A percentile compares a stretch with the other conserved stretches of the same genome.
phyloP scores from a whole-genome alignment of 192 early-diverging fungal genomes.

The Coemansia sp. region DNA sequence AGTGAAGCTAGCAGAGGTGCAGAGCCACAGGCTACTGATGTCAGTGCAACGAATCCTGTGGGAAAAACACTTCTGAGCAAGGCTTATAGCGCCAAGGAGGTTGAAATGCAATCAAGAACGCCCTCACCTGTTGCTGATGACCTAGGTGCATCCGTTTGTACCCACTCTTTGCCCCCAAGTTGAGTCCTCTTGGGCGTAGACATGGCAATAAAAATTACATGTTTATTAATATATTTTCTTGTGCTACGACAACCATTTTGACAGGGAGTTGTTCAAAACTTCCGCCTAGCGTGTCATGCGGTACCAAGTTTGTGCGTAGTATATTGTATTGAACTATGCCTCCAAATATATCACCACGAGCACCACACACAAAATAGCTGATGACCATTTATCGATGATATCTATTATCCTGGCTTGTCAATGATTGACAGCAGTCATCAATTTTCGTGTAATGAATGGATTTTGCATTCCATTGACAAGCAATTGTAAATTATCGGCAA shows the following conservation, averaged over 20 bases:
- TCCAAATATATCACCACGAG: not conserved
- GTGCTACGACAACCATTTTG: too few relatives aligned
- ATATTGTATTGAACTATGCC: not conserved
- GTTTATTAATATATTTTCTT: not conserved
- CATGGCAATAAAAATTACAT: slow-evolving; percentile 3
- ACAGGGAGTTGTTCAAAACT: too few relatives aligned
- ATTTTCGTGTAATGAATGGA: slow-evolving; percentile 5
- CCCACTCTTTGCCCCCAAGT: not conserved
- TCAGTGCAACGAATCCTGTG: not conserved
- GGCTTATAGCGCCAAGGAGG: slow-evolving; percentile 7
- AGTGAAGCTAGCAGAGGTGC: not conserved
- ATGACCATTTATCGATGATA: not conserved
- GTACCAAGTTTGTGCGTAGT: not conserved
- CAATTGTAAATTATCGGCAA: slow-evolving; percentile 1
- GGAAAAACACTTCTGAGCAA: not conserved
- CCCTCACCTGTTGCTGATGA: not conserved
- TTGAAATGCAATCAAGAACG: slow-evolving; percentile 13
- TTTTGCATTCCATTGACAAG: not conserved
- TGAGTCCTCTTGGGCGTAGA: slow-evolving; percentile 1
- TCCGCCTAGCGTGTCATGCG: not conserved
- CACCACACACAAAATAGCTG: not conserved
- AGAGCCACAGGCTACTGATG: not conserved
- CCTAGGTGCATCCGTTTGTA: not conserved
- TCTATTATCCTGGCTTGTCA: not conserved
- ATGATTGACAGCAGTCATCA: not conserved